phyloP scores from a whole-genome alignment of 2,329 filamentous ascomycete species.

The Penicillium palitans region DNA sequence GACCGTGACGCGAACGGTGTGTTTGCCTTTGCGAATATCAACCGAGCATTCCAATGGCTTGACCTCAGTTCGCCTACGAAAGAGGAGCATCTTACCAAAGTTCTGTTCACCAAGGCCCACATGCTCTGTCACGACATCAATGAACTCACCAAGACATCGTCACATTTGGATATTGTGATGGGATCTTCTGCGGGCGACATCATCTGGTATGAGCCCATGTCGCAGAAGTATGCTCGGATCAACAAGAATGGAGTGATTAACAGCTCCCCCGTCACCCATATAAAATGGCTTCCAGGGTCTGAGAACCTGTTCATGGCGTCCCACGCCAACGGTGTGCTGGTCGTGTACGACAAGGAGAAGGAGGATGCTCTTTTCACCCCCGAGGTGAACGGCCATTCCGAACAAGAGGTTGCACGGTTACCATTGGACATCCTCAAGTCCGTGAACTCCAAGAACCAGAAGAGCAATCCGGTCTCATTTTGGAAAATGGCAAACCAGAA shows the following conservation, averaged over 20 bases:
- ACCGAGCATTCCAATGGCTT: slow-evolving; percentile 93
- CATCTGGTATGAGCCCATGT: slow-evolving; percentile 97
- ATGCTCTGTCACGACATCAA: slow-evolving; percentile 95
- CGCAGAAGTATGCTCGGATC: slow-evolving; percentile 89
- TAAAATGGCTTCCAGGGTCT: slow-evolving; percentile 90
- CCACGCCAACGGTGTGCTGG: slow-evolving; percentile 84
- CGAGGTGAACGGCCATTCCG: slow-evolving; percentile 52
- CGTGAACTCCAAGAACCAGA: slow-evolving; percentile 90
- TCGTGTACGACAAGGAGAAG: slow-evolving; percentile 97
- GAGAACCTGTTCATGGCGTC: slow-evolving; percentile 90
- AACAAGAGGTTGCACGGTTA: slow-evolving; percentile 29
- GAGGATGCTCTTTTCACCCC: slow-evolving; percentile 78
- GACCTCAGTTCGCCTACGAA: slow-evolving; percentile 71
- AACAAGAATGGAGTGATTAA: slow-evolving; percentile 98
- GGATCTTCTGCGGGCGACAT: slow-evolving; percentile 96
- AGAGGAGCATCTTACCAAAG: slow-evolving; percentile 90
- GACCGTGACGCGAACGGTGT: slow-evolving; percentile 77
- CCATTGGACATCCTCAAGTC: slow-evolving; percentile 79
- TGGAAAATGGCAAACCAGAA: slow-evolving; percentile 92
- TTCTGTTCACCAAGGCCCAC: slow-evolving; percentile 94
- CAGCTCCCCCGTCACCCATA: slow-evolving; percentile 77
- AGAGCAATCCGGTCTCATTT: slow-evolving; percentile 83
- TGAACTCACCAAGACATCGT: slow-evolving; percentile 70
- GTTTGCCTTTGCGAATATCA: slow-evolving; percentile 93
- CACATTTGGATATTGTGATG: slow-evolving; percentile 88